phyloP scores from a whole-genome alignment of 1,284 basidiomycete genomes.

The Melampsora allii-populina region DNA sequence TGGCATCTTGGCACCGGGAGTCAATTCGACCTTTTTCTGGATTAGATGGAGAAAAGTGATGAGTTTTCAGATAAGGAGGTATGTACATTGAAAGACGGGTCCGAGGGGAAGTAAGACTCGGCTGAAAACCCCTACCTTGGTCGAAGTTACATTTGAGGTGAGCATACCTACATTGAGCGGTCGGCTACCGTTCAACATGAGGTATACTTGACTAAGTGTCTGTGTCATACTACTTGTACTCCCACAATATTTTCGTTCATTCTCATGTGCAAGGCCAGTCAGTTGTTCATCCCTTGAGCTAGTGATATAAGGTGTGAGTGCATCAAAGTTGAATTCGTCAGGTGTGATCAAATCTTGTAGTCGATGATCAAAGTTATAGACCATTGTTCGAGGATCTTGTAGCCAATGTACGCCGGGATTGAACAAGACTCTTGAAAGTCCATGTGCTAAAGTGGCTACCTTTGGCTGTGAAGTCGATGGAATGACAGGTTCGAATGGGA shows the following conservation, averaged over 20 bases:
- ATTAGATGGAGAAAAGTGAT: constrained; percentile 20
- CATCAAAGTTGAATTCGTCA: constrained; percentile 84
- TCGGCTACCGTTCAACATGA: constrained; percentile 55
- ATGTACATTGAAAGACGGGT: background rate
- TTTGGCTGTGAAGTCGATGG: constrained; percentile 53
- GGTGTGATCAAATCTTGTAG: constrained; percentile 71
- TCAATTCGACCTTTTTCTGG: constrained; percentile 64
- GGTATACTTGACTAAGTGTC: constrained; percentile 82
- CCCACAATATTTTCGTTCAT: constrained; percentile 68
- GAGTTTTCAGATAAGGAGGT: background rate
- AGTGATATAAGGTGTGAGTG: constrained; percentile 70
- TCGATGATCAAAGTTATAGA: constrained; percentile 78
- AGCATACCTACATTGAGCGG: constrained; percentile 51
- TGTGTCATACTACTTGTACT: constrained; percentile 89
- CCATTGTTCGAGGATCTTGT: constrained; percentile 75
- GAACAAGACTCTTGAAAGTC: constrained; percentile 77
- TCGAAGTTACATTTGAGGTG: constrained; percentile 43
- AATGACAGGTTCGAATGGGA: constrained; percentile 36
- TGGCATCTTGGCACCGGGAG: constrained; percentile 76
- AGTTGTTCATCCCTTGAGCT: constrained; percentile 78
- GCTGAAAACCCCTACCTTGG: constrained; percentile 57
- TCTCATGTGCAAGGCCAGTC: constrained; percentile 61
- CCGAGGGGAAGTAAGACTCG: background rate
- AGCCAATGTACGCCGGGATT: constrained; percentile 91
- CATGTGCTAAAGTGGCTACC: constrained; percentile 70